Percentiles rank a stretch among this genome's conserved stretches.
Evolutionary conservation across 805 yeast species (phyloP).

Genomic region (Yarrowia hollandica): DNA sequence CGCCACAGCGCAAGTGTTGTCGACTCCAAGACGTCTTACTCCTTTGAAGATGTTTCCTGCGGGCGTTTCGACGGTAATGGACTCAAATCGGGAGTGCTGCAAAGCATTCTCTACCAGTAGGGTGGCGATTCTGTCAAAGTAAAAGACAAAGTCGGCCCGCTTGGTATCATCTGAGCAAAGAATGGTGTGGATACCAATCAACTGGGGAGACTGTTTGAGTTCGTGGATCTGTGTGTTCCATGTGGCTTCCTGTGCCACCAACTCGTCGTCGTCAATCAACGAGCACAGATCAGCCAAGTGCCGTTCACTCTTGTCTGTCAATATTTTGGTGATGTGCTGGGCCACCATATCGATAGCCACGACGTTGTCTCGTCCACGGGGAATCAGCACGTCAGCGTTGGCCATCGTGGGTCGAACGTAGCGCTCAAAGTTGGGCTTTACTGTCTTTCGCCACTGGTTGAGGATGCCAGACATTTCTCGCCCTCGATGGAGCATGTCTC

Average conservation of each 20-base stretch:
- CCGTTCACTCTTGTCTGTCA: slow-evolving; percentile 59
- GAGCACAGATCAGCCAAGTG: slow-evolving; percentile 66
- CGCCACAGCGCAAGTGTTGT: slow-evolving; percentile 67
- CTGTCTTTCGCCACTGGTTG: slow-evolving; percentile 86
- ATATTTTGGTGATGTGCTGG: slow-evolving; percentile 72
- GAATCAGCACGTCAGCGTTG: slow-evolving; percentile 84
- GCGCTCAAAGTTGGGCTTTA: slow-evolving; percentile 85
- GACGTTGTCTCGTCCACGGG: slow-evolving; percentile 79
- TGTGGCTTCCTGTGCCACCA: slow-evolving; percentile 27
- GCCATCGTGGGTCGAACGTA: slow-evolving; percentile 73
- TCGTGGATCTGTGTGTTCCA: slow-evolving; percentile 35
- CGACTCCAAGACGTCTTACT: slow-evolving; percentile 41
- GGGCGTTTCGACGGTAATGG: slow-evolving; percentile 47
- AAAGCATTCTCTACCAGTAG: slow-evolving; percentile 68
- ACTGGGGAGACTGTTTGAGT: slow-evolving; percentile 58
- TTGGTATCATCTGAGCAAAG: slow-evolving; percentile 55
- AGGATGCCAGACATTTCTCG: slow-evolving; percentile 80
- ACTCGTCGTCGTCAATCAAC: slow-evolving; percentile 48
- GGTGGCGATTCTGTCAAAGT: slow-evolving; percentile 79
- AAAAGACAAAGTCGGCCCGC: slow-evolving; percentile 79
- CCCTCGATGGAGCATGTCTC: slow-evolving; percentile 86
- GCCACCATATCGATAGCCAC: slow-evolving; percentile 80
- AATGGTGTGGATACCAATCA: slow-evolving; percentile 68
- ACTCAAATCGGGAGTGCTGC: slow-evolving; percentile 35
- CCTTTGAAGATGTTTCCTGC: slow-evolving; percentile 39